A percentile compares a stretch with the other conserved stretches of the same genome.
These are phyloP conservation scores for Penicillium sp. DNA, from an alignment of 2,329 filamentous ascomycete species.

Conservation along the genomic window DNA sequence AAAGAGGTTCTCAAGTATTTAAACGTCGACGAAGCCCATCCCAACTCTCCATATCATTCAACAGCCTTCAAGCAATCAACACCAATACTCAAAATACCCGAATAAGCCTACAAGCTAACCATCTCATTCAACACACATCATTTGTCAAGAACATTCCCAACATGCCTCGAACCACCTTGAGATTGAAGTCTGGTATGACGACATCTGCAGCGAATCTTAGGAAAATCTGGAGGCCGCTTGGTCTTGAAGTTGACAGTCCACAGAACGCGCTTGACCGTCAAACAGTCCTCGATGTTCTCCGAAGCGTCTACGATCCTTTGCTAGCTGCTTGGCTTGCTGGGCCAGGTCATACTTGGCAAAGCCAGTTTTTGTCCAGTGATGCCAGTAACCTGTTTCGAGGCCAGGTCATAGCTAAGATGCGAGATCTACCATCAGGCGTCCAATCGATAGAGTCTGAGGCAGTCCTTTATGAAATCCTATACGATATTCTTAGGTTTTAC, in stretches of 20 bases:
- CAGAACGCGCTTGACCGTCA: background rate
- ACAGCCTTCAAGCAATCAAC: background rate
- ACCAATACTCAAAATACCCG: background rate
- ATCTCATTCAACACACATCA: background rate
- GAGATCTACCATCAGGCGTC: background rate
- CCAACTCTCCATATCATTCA: background rate
- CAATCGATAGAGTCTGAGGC: background rate
- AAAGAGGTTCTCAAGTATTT: background rate
- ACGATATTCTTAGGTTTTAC: background rate
- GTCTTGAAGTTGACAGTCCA: background rate
- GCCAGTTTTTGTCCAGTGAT: background rate
- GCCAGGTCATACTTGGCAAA: background rate
- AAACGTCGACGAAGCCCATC: background rate
- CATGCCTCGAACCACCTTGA: background rate
- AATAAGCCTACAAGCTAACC: background rate
- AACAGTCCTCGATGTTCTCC: background rate
- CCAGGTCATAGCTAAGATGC: background rate
- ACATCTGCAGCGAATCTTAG: fast-evolving
- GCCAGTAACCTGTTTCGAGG: background rate
- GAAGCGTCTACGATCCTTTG: slow-evolving; percentile 1
- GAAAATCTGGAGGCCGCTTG: background rate
- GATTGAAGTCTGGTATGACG: background rate
- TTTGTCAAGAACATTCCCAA: background rate
- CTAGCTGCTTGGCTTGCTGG: background rate
- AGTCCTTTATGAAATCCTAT: background rate